These are phyloP conservation scores for Phytophthora quininea DNA, from an alignment of 352 stramenopile genomes.

Conservation along the genomic window DNA sequence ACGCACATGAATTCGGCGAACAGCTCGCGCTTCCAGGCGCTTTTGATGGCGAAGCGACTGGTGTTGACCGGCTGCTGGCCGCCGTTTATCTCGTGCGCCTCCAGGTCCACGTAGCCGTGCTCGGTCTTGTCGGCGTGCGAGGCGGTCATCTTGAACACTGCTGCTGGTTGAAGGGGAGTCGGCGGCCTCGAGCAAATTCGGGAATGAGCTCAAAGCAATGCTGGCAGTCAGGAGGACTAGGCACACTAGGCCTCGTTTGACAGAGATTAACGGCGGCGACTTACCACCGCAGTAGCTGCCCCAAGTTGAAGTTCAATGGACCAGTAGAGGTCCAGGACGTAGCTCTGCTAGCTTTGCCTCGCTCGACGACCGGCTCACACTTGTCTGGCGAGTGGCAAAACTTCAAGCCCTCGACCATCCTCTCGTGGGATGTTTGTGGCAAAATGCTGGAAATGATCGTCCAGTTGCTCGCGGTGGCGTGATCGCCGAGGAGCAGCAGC, in stretches of 20 bases:
- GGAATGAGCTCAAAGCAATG: conserved; percentile 23
- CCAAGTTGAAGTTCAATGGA: conserved; percentile 40
- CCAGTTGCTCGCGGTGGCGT: neutral
- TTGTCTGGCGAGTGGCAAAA: neutral
- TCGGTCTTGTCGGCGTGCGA: conserved; percentile 38
- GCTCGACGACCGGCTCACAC: neutral
- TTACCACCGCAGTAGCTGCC: conserved; percentile 31
- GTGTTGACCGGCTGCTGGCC: conserved; percentile 15
- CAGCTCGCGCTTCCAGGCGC: conserved; percentile 34
- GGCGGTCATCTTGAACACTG: conserved; percentile 16
- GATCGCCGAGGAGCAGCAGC: neutral
- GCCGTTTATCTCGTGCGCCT: conserved; percentile 26
- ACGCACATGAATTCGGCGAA: conserved; percentile 44
- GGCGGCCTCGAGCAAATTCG: conserved; percentile 22
- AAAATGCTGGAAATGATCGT: neutral
- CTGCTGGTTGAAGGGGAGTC: conserved; percentile 13
- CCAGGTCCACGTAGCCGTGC: conserved; percentile 40
- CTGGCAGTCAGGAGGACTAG: neutral
- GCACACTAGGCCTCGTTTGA: conserved; percentile 20
- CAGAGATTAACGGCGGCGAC: conserved; percentile 30
- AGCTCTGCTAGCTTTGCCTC: neutral
- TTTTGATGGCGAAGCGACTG: conserved; percentile 46
- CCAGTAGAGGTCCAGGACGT: conserved; percentile 25
- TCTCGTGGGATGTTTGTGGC: conserved; percentile 1
- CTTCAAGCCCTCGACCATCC: neutral